A percentile compares a stretch with the other conserved stretches of the same genome.
These are phyloP conservation scores for Dorcoceras hygrometricum DNA, from an alignment of 257 asterid genomes.

Conservation along the genomic window DNA sequence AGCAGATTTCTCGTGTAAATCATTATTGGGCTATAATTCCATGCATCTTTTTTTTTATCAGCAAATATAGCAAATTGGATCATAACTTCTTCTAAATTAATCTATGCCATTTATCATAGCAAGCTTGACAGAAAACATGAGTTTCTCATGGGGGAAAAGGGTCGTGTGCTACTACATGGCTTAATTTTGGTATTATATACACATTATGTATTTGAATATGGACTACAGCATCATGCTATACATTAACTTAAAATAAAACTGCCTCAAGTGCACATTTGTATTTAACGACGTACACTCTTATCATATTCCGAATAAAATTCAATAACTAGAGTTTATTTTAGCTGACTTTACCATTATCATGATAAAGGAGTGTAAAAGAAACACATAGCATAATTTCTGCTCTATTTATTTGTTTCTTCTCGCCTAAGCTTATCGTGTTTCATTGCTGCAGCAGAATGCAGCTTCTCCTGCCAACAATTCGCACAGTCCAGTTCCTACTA, in stretches of 20 bases:
- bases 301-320: constrained; percentile 1
- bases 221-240: background rate
- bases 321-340: background rate
- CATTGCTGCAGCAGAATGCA: constrained; percentile 40
- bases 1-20: constrained; percentile 12
- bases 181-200: too few species aligned
- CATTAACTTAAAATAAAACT: background rate
- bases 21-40: background rate
- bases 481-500: constrained; percentile 31
- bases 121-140: background rate
- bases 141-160: background rate
- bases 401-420: constrained; percentile 8
- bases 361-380: background rate
- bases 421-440: constrained; percentile 34
- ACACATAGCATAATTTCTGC: constrained; percentile 6
- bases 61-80: constrained; percentile 1
- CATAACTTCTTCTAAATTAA: constrained; percentile 1
- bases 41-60: constrained; percentile 9
- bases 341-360: background rate
- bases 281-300: background rate
- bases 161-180: background rate
- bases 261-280: background rate
- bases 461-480: constrained; percentile 43
- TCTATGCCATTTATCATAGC: background rate
- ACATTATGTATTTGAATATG: background rate